A percentile compares a stretch with the other conserved stretches of the same genome.
These are phyloP conservation scores for Russula sp. DNA, from an alignment of 768 basidiomycete genomes.

Conservation along the genomic window DNA sequence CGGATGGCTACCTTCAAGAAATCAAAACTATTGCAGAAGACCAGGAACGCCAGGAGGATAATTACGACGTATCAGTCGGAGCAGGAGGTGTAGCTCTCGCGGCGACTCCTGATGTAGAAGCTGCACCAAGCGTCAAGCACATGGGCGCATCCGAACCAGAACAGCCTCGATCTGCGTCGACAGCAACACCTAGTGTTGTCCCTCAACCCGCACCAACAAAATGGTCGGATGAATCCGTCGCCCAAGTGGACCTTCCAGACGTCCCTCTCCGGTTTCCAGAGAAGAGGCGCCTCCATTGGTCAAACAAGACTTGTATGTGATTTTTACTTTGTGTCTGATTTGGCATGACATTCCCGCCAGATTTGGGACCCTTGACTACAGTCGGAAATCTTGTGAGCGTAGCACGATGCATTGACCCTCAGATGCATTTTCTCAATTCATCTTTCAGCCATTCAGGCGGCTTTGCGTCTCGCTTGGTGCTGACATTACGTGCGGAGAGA, in stretches of 20 bases:
- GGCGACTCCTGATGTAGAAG: slow-evolving; percentile 11
- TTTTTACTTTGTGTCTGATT: slow-evolving; percentile 29
- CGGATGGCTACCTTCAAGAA: slow-evolving; percentile 56
- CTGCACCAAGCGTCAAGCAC: neutral
- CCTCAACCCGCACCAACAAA: slow-evolving; percentile 20
- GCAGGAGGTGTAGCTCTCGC: slow-evolving; percentile 7
- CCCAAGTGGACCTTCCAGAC: slow-evolving; percentile 56
- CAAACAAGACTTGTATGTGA: slow-evolving; percentile 72
- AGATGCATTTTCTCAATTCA: neutral
- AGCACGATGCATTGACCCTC: neutral
- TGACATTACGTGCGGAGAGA: slow-evolving; percentile 95
- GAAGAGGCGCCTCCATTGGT: slow-evolving; percentile 84
- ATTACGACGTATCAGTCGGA: slow-evolving; percentile 15
- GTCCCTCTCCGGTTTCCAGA: slow-evolving; percentile 66
- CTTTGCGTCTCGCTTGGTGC: slow-evolving; percentile 82
- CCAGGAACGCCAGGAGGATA: slow-evolving; percentile 6
- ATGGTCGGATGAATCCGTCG: slow-evolving; percentile 25
- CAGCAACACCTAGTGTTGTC: slow-evolving; percentile 1
- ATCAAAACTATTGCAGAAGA: slow-evolving; percentile 31
- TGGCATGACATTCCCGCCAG: slow-evolving; percentile 31
- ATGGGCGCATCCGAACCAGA: slow-evolving; percentile 20
- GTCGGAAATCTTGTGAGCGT: slow-evolving; percentile 82
- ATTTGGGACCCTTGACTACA: slow-evolving; percentile 83
- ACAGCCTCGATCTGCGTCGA: slow-evolving; percentile 21
- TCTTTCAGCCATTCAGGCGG: slow-evolving; percentile 81